Conservation (phyloP, 179 eudicot genomes). For the Vitellaria paradoxa region DNA sequence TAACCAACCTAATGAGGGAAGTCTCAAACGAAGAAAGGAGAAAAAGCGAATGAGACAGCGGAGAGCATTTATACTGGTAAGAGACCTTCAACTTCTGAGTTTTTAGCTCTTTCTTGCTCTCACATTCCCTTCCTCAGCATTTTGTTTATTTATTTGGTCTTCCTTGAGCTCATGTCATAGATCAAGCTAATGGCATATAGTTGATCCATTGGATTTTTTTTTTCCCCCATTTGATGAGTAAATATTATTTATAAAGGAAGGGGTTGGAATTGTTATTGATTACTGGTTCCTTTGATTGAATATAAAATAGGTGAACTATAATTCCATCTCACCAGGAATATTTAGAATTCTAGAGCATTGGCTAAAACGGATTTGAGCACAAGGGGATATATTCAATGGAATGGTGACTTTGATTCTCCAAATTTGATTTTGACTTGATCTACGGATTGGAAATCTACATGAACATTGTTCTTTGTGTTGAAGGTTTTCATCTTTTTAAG, state of each 20-base stretch:
- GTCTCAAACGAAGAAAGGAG: conserved; percentile 81
- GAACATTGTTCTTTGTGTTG: neutral
- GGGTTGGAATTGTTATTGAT: neutral
- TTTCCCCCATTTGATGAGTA: no score
- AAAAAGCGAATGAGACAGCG: conserved; percentile 69
- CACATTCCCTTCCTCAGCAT: neutral
- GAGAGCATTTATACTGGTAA: conserved; percentile 72
- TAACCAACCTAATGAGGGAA: conserved; percentile 86
- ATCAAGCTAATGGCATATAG: neutral
- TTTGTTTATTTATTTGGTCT: neutral
- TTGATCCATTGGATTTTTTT: no score
- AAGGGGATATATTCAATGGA: neutral
- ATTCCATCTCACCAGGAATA: neutral
- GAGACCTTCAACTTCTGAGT: conserved; percentile 9
- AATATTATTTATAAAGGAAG: no score
- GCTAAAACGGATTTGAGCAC: neutral
- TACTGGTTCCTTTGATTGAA: neutral
- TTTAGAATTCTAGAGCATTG: neutral
- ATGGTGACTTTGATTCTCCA: neutral
- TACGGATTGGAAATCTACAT: neutral
- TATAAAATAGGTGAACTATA: neutral
- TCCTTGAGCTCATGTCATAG: neutral
- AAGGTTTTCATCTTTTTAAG: neutral
- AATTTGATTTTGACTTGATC: no score
- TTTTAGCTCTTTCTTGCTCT: neutral